phyloP scores from a whole-genome alignment of 345 rosid species.

The Populus tremula region DNA sequence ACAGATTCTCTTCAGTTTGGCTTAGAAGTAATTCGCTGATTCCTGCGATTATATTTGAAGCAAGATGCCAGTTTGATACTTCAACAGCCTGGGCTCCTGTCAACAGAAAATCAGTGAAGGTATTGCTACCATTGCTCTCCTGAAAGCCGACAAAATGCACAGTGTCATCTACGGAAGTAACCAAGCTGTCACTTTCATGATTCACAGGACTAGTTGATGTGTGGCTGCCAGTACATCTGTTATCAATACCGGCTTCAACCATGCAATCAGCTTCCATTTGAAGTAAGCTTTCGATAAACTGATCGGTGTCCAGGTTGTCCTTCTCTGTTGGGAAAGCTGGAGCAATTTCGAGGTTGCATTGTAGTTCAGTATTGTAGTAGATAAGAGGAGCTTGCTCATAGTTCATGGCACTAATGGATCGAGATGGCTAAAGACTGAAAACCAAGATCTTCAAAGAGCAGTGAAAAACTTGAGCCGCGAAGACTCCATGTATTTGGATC shows the following conservation, averaged over 20 bases:
- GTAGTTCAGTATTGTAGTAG: background rate
- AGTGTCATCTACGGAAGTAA: background rate
- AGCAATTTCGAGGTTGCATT: background rate
- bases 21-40: background rate
- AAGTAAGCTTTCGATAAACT: background rate
- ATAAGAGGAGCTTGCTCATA: background rate
- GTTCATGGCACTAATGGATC: background rate
- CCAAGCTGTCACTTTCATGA: background rate
- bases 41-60: background rate
- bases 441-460: background rate
- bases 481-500: background rate
- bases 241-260: background rate
- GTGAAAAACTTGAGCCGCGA: background rate
- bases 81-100: slow-evolving; percentile 2
- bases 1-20: background rate
- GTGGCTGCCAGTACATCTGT: background rate
- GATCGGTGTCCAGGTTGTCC: background rate
- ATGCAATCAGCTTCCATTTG: background rate
- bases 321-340: background rate
- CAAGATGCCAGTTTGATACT: background rate
- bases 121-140: background rate
- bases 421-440: background rate
- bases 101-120: background rate
- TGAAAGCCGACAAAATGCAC: background rate
- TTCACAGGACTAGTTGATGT: background rate